phyloP scores from a whole-genome alignment of 306 rosid genomes.

The Canavalia ensiformis region DNA sequence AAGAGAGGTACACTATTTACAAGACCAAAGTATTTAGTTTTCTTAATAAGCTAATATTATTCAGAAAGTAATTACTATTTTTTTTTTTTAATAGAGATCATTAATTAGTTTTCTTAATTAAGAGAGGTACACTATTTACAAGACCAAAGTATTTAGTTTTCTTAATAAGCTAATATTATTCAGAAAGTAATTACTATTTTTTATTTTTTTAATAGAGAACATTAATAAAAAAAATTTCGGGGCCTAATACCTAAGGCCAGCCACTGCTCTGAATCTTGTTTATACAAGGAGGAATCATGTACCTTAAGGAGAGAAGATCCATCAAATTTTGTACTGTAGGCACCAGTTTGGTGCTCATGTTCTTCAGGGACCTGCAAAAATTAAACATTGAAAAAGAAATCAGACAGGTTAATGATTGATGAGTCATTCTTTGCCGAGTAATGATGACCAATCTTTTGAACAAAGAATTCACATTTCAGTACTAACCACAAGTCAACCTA shows the following conservation, averaged over 20 bases:
- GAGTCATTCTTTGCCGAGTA: conserved; percentile 9
- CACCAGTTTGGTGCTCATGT: conserved; percentile 53
- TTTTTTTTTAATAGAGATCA: no score
- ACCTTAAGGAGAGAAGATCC: conserved; percentile 84
- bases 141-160: background rate
- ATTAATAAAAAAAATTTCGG: background rate
- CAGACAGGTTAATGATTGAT: conserved; percentile 8
- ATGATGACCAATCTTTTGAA: background rate
- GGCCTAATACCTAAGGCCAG: background rate
- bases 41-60: background rate
- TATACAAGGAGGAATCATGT: conserved; percentile 11
- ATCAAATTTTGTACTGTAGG: conserved; percentile 63
- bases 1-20: background rate
- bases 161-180: background rate
- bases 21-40: background rate
- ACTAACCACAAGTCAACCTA: conserved; percentile 20
- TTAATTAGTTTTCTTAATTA: no score
- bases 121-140: background rate
- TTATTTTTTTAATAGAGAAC: no score
- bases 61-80: background rate
- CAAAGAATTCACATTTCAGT: conserved; percentile 25
- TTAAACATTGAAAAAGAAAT: background rate
- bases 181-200: background rate
- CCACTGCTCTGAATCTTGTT: background rate
- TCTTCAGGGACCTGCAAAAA: conserved; percentile 67